Evolutionary conservation across 148 eudicot genomes (phyloP), one percentile per base, ranked within the genome.

Genomic region (Selenicereus undatus): DNA sequence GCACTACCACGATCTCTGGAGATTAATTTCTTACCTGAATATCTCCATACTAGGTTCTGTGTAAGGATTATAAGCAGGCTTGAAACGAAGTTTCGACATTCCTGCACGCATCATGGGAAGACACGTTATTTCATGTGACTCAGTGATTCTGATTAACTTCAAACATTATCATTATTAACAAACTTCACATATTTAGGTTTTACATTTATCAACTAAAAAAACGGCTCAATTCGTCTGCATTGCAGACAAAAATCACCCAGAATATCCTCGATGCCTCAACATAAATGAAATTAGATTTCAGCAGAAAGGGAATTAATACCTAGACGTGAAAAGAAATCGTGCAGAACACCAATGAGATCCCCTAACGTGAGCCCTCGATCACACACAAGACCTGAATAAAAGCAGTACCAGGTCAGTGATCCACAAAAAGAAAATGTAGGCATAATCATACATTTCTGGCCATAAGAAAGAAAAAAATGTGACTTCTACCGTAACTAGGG

Each of bases 11-110:
- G 68, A 24, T 22, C 43, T 48, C 22, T 14, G 65, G 22, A 79
- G 48, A 13, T 21, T 12, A n/a, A 64, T 52, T 18, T 27, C 76
- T 79, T 84, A 95, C 99, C 99, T 89, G 82, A 96, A 96, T 68
- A 96, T 96, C 80, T 96, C 99, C 99, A 96, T 96, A 86, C 99
- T 94, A 73, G 98, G 98, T 83, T 94, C 98, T 42, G 98, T 94
- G 72, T 94, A 94, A 48, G 98, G 98, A 84, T 94, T 94, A 85
- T 94, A 94, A 74, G 98, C 98, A 79, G 97, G 97, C 88, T 94
- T 94, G 92, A 91, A 94, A 70, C 88, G 89, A 77, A 92, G 78
- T 83, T 92, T 90, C n/a, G 97, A 90, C 98, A 92, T 94, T 78
- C 98, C 98, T 92, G 87, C 72, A 80, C 60, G 26, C 79, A 83